Base-by-base conservation (phyloP, 176 grass and related monocot genomes). In the Carex littledalei region DNA sequence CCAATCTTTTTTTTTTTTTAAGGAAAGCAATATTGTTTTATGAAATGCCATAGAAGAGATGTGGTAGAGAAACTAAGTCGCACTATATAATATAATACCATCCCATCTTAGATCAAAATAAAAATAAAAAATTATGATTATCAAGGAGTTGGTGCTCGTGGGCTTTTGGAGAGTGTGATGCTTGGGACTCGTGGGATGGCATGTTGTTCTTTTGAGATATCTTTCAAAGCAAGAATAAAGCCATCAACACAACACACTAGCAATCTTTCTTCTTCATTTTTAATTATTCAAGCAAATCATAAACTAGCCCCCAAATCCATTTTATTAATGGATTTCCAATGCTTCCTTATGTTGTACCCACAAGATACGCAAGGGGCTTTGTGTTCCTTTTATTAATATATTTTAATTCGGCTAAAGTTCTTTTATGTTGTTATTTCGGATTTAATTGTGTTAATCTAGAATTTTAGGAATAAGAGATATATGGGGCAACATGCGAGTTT, bases 161-260 rank as follows among this genome's bases (percentile, higher is more conserved):
- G 31, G 80, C 37, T 83, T 83, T 83, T 65, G 80, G 80, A 32
- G 80, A 66, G 60, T 65, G 80, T 83, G 80, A 67, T 83, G 61
- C n/a, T 67, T 67, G 80, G 39, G 9, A 82, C 59, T 66, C 13
- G 61, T 82, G 47, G 10, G 72, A 74, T 74, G 18, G 70, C 72
- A 55, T 53, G 50, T 56, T 56, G 41, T 67, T 29, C 49, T 35
- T 69, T 83, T 83, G 81, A 67, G 81, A 83, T 55, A 60, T 69
- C 81, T 68, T 83, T 67, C 14, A 67, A 68, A 67, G 14, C 13
- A 83, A 67, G 81, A 69, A 83, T 31, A 67, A 83, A 83, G 26
- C 20, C 62, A 76, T 76, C 72, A 54, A 54, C 45, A 75, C 72
- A 54, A 54, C 45, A 75, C 45, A 74, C 45, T 75, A 22, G 15